Base-by-base conservation (phyloP, 75 land plant genomes). In the Selaginella moellendorffii region DNA sequence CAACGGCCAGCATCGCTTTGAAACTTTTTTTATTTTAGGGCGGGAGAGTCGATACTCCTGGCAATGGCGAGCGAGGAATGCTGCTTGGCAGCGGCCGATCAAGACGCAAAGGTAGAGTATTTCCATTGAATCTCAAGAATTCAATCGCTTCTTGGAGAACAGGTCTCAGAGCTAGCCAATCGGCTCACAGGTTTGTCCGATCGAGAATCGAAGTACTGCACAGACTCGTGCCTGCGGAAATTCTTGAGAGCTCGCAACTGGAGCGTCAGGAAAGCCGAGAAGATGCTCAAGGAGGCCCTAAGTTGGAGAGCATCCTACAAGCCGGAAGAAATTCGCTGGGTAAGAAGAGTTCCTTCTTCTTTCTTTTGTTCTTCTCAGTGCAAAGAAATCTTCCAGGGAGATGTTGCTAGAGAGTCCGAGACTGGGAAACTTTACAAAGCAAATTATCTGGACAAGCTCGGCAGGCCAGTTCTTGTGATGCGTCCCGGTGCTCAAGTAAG, bases 311-410 rank as follows among this genome's bases (percentile, higher is more conserved):
- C 81, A 31, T 63, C 74, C 1, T 92, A 73, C 59, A 88, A 81
- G 68, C 97, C 97, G 12, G 96, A 89, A 66, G 96, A 88, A 42
- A 81, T 92, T 21, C 79, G 80, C 63, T 92, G 97, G 96, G 96
- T 89, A 69, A 5, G 14, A 36, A 36, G n/a, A 68, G 31, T 64
- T 18, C 30, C 52, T 42, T 17, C 26, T 31, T 0, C 22, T 18
- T 12, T 0, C 27, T 67, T 14, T 22, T 26, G 26, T 20, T 2
- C 18, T 0, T 25, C 30, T 18, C 21, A 21, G 19, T 36, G 14
- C 14, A 36, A 36, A 5, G 14, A 36, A 5, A 36, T 36, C 5
- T 36, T 67, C 9, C 75, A 73, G 72, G 75, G 69, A 20, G 72
- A 69, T 30, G 69, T 73, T 61, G 53, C 51, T 28, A 18, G 29